Percentiles rank a stretch among this genome's conserved stretches.
These are phyloP conservation scores for Fusarium nygamai DNA, from an alignment of 2,329 filamentous ascomycete species.

Conservation along the genomic window DNA sequence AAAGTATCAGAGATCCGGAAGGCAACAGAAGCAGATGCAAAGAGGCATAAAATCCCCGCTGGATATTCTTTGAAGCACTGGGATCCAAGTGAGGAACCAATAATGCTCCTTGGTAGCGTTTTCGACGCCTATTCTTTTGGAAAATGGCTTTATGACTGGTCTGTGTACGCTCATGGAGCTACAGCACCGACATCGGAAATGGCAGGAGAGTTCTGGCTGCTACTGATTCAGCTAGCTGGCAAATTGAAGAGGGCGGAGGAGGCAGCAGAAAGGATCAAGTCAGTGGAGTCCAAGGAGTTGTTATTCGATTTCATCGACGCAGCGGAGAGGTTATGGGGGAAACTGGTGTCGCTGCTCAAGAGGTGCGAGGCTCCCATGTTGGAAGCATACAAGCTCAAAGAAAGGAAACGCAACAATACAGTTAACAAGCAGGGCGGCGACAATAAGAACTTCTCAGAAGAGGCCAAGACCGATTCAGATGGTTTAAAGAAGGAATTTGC, in stretches of 20 bases:
- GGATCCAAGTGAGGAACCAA: background rate
- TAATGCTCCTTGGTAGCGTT: background rate
- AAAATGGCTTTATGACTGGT: background rate
- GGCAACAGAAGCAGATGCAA: background rate
- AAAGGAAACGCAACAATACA: fast-evolving
- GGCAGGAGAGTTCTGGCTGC: background rate
- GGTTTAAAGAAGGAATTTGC: fast-evolving
- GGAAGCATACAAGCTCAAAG: background rate
- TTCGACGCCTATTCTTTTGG: background rate
- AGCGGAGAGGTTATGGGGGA: fast-evolving
- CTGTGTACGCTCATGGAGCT: background rate
- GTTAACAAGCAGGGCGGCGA: fast-evolving
- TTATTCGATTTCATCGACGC: fast-evolving
- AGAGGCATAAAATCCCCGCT: fast-evolving
- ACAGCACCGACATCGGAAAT: fast-evolving
- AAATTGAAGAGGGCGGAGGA: fast-evolving
- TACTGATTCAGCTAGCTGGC: fast-evolving
- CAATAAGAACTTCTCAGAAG: fast-evolving
- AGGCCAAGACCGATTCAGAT: fast-evolving
- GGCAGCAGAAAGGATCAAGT: fast-evolving
- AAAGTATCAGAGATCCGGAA: fast-evolving
- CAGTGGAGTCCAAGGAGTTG: fast-evolving
- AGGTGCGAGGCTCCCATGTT: background rate
- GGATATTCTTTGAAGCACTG: background rate
- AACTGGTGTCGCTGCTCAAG: background rate